Base-by-base conservation (phyloP, 2,329 filamentous ascomycete genomes). In the Whalleya microplaca region DNA sequence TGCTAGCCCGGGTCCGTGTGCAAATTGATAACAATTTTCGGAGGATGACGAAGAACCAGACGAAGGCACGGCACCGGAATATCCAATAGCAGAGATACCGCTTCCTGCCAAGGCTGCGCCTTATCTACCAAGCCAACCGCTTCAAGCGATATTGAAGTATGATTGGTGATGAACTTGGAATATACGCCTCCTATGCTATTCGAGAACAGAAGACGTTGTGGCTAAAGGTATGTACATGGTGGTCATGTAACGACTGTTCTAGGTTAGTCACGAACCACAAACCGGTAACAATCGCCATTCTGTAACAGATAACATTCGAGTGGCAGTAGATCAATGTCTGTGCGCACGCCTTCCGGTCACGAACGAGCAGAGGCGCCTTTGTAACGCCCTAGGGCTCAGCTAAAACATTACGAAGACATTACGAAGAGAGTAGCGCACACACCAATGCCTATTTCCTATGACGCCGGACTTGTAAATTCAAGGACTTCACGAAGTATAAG, bases 281-380 rank as follows among this genome's bases (percentile, higher is more conserved):
- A 46, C 21, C n/a, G 21, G 29, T 46, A 29, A 46, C 18, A 29
- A 29, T 46, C 44, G 10, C 44, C 18, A 23, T 46, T 45, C 44
- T 46, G 44, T 29, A 29, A 46, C 44, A 46, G 44, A 41, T 9
- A 45, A 45, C 21, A 45, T 45, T 55, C 44, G 29, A 48, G 41
- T 27, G 21, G 14, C 42, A 16, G 46, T 21, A 61, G 55, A 58
- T 58, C 55, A 52, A 46, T 42, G 53, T 61, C 58, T 56, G 58
- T 61, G 58, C 55, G 49, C 48, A 41, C 20, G 27, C 23, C 21
- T 29, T 12, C 44, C 29, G 14, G 21, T 46, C 23, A 29, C 21
- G 18, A 46, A 46, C 21, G 43, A 23, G 43, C 43, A 45, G 20
- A 21, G 23, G 16, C 19, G 14, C 32, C 44, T 12, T 21, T 46